Percentiles rank a stretch among this genome's conserved stretches.
Evolutionary conservation across 2,329 filamentous ascomycete species (phyloP).

Genomic region (Zymoseptoria crescenta): DNA sequence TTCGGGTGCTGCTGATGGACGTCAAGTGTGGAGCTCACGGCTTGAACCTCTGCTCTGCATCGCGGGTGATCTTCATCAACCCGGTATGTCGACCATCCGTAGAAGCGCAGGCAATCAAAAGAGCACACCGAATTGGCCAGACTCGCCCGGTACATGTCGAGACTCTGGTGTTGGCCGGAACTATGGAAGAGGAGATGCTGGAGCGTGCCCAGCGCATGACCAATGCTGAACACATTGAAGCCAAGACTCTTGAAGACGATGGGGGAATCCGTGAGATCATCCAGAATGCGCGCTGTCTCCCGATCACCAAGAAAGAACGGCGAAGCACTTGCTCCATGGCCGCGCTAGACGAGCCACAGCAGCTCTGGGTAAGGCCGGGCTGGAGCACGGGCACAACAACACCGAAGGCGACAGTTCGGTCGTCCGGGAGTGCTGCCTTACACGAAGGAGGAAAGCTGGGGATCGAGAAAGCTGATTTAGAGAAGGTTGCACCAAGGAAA

Average conservation of each 20-base stretch:
- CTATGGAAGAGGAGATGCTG: slow-evolving; percentile 78
- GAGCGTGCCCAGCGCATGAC: slow-evolving; percentile 68
- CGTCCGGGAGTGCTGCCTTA: too few species aligned
- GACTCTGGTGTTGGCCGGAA: slow-evolving; percentile 71
- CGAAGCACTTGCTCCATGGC: slow-evolving; percentile 34
- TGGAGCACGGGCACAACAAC: slow-evolving; percentile 8
- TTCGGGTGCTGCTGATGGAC: slow-evolving; percentile 82
- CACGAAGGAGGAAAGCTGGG: not conserved
- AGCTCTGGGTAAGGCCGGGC: slow-evolving; percentile 37
- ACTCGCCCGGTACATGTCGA: slow-evolving; percentile 71
- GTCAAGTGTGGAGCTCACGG: slow-evolving; percentile 83
- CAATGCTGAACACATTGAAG: slow-evolving; percentile 47
- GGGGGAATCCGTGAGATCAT: slow-evolving; percentile 52
- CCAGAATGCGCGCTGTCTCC: slow-evolving; percentile 46
- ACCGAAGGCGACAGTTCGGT: not conserved
- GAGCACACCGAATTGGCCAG: slow-evolving; percentile 82
- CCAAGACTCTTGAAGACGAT: slow-evolving; percentile 53
- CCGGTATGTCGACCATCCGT: slow-evolving; percentile 78
- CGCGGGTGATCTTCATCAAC: slow-evolving; percentile 79
- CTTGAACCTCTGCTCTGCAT: slow-evolving; percentile 74
- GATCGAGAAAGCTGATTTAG: not conserved
- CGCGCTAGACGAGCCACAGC: slow-evolving; percentile 34
- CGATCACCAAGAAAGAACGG: slow-evolving; percentile 30
- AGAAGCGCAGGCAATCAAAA: slow-evolving; percentile 85
- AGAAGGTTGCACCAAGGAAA: not conserved